A percentile compares a stretch with the other conserved stretches of the same genome.
Evolutionary conservation across 768 basidiomycete species (phyloP).

Genomic region (Rickenella mellea): DNA sequence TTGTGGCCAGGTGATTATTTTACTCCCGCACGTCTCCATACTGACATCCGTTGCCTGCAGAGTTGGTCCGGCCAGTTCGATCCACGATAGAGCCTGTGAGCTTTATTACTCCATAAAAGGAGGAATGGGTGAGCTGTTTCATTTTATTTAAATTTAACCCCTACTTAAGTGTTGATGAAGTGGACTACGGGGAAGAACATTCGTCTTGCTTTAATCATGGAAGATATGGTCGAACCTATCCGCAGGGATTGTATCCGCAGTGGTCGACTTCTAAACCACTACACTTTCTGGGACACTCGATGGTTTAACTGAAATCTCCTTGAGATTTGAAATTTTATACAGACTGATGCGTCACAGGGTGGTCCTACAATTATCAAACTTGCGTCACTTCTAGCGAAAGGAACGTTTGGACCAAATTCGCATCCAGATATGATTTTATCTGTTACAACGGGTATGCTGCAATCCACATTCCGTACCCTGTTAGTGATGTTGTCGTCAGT

Average conservation of each 20-base stretch:
- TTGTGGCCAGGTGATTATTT: conserved; percentile 14
- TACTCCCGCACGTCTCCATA: background rate
- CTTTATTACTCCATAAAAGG: conserved; percentile 36
- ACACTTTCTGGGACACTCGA: conserved; percentile 41
- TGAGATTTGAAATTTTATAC: background rate
- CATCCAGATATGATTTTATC: conserved; percentile 39
- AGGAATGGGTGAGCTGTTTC: conserved; percentile 25
- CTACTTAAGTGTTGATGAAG: conserved; percentile 12
- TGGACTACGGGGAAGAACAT: conserved; percentile 40
- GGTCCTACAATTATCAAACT: conserved; percentile 39
- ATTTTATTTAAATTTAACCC: background rate
- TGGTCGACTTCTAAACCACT: conserved; percentile 35
- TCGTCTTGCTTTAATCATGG: conserved; percentile 26
- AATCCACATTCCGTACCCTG: background rate
- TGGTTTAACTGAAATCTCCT: conserved; percentile 18
- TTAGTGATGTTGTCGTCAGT: conserved; percentile 18
- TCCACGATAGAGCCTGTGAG: conserved; percentile 46
- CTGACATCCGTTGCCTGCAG: conserved; percentile 14
- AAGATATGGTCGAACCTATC: conserved; percentile 31
- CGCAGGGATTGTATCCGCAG: conserved; percentile 31
- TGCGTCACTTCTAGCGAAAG: conserved; percentile 28
- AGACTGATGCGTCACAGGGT: conserved; percentile 22
- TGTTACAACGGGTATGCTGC: conserved; percentile 28
- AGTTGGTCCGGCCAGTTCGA: conserved; percentile 40
- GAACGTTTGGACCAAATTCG: conserved; percentile 30